These are phyloP conservation scores for Russula vinacea DNA, from an alignment of 768 basidiomycete species.

Conservation along the genomic window DNA sequence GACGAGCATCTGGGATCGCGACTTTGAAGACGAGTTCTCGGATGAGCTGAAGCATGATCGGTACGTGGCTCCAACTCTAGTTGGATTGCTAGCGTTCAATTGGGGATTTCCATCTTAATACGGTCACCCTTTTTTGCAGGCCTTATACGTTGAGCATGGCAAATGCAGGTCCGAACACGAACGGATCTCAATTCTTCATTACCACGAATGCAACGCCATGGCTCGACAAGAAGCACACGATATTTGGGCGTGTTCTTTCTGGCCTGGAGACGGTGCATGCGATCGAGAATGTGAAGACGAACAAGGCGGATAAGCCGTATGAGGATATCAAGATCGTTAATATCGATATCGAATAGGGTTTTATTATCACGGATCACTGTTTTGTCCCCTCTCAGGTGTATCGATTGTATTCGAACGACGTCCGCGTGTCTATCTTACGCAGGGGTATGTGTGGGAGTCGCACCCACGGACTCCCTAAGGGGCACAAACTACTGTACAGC, in stretches of 20 bases:
- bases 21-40: conserved; percentile 92
- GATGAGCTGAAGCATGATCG: conserved; percentile 88
- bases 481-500: too few species aligned
- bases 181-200: conserved; percentile 98
- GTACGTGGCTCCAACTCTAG: conserved; percentile 38
- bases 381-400: not conserved
- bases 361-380: conserved; percentile 34
- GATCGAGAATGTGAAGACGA: conserved; percentile 88
- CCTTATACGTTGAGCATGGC: conserved; percentile 97
- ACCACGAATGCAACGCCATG: conserved; percentile 93
- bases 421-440: not conserved
- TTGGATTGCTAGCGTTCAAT: not conserved
- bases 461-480: too few species aligned
- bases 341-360: conserved; percentile 59
- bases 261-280: conserved; percentile 88
- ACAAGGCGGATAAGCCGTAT: conserved; percentile 82
- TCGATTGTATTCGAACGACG: not conserved
- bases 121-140: conserved; percentile 39
- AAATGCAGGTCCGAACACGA: conserved; percentile 84
- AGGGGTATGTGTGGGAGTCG: not conserved
- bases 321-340: conserved; percentile 93
- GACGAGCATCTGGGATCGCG: conserved; percentile 81
- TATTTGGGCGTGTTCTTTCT: conserved; percentile 85
- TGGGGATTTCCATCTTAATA: not conserved
- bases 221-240: conserved; percentile 89